phyloP scores from a whole-genome alignment of 2,329 filamentous ascomycete genomes.

The Pyrenophora teres region DNA sequence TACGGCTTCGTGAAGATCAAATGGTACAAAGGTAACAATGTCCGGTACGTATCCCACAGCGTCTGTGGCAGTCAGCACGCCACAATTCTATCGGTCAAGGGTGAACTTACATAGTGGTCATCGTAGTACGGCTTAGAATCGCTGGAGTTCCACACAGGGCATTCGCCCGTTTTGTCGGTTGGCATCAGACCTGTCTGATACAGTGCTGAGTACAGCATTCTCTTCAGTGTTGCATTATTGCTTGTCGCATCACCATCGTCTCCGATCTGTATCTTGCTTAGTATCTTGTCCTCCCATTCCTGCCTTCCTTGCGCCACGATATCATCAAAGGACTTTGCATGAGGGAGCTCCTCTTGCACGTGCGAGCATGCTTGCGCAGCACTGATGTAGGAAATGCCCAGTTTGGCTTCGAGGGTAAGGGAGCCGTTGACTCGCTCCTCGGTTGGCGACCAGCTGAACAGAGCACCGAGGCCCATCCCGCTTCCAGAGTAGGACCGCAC shows the following conservation, averaged over 20 bases:
- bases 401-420: slow-evolving; percentile 51
- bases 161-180: slow-evolving; percentile 36
- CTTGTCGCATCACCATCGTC: slow-evolving; percentile 6
- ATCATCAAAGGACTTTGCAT: slow-evolving; percentile 40
- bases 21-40: slow-evolving; percentile 17
- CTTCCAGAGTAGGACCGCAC: slow-evolving; percentile 36
- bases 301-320: slow-evolving; percentile 43
- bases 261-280: slow-evolving; percentile 55
- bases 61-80: slow-evolving; percentile 13
- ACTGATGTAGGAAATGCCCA: slow-evolving; percentile 52
- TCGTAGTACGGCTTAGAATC: slow-evolving; percentile 43
- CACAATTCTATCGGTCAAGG: background rate
- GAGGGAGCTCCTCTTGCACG: slow-evolving; percentile 67
- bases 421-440: slow-evolving; percentile 6
- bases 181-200: slow-evolving; percentile 47
- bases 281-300: slow-evolving; percentile 52
- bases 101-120: slow-evolving; percentile 30
- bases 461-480: slow-evolving; percentile 46
- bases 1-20: slow-evolving; percentile 21
- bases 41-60: slow-evolving; percentile 17
- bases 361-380: slow-evolving; percentile 65
- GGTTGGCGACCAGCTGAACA: slow-evolving; percentile 51
- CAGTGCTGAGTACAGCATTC: slow-evolving; percentile 45
- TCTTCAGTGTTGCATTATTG: slow-evolving; percentile 7
- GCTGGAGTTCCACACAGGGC: slow-evolving; percentile 31